Percentiles rank a stretch among this genome's conserved stretches.
These are phyloP conservation scores for Mortierella sp. DNA, from an alignment of 371 early-diverging fungal genomes.

Conservation along the genomic window DNA sequence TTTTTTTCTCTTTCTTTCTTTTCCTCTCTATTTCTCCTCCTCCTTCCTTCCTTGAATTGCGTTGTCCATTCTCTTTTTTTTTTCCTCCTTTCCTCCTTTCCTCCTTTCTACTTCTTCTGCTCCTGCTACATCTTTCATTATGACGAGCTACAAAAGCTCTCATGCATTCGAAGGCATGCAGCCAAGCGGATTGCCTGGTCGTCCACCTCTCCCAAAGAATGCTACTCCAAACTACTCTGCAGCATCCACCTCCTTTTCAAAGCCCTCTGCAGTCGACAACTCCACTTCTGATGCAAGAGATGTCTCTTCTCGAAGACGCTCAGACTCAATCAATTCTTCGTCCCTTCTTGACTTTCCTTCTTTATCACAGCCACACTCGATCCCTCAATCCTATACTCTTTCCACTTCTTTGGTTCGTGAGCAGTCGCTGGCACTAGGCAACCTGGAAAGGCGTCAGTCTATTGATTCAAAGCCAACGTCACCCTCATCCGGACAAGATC, in stretches of 20 bases:
- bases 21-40: not conserved
- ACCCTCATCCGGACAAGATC: conserved; percentile 4
- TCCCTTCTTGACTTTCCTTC: conserved; percentile 25
- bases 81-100: not conserved
- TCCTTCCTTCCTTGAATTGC: not conserved
- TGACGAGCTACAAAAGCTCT: conserved; percentile 52
- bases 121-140: not conserved
- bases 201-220: conserved; percentile 35
- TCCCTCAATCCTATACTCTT: conserved; percentile 22
- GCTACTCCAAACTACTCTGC: conserved; percentile 13
- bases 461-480: conserved; percentile 33
- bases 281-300: conserved; percentile 1
- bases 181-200: conserved; percentile 29
- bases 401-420: conserved; percentile 61
- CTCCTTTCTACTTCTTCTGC: not conserved
- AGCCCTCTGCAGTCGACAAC: not conserved
- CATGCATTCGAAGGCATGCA: conserved; percentile 40
- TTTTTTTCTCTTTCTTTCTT: not conserved
- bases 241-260: conserved; percentile 7
- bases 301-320: conserved; percentile 20
- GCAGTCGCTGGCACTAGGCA: conserved; percentile 66
- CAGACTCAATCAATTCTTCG: conserved; percentile 35
- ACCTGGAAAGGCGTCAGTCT: conserved; percentile 45
- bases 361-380: conserved; percentile 34
- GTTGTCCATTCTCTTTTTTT: not conserved